These are phyloP conservation scores for Suillus cothurnatus DNA, from an alignment of 768 basidiomycete genomes.

Conservation along the genomic window DNA sequence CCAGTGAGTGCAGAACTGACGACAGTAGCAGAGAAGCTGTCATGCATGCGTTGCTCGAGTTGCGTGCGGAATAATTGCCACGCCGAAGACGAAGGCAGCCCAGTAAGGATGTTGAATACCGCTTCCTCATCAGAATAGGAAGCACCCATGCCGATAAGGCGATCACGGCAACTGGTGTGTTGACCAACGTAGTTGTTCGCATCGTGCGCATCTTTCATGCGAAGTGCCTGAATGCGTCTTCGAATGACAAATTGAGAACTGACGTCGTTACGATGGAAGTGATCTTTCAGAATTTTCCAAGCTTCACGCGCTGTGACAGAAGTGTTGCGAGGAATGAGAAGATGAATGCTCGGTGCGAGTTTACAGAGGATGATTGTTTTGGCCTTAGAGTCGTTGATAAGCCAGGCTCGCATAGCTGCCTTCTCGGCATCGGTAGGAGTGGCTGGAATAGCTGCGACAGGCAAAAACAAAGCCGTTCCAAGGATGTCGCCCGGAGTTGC, in stretches of 20 bases:
- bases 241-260: neutral
- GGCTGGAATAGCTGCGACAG: neutral
- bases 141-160: neutral
- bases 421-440: neutral
- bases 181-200: neutral
- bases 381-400: neutral
- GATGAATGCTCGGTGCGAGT: neutral
- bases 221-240: neutral
- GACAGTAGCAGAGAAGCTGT: neutral
- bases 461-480: neutral
- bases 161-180: neutral
- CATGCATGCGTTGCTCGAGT: neutral
- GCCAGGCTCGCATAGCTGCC: slow-evolving; percentile 6
- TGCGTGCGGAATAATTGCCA: neutral
- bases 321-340: neutral
- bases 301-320: neutral
- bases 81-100: neutral
- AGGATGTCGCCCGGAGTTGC: neutral
- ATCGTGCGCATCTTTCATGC: neutral
- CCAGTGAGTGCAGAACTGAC: neutral
- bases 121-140: neutral
- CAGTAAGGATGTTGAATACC: neutral
- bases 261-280: neutral
- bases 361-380: neutral
- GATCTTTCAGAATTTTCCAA: neutral